phyloP scores from a whole-genome alignment of 768 basidiomycete genomes.

The Tricholoma terreum region DNA sequence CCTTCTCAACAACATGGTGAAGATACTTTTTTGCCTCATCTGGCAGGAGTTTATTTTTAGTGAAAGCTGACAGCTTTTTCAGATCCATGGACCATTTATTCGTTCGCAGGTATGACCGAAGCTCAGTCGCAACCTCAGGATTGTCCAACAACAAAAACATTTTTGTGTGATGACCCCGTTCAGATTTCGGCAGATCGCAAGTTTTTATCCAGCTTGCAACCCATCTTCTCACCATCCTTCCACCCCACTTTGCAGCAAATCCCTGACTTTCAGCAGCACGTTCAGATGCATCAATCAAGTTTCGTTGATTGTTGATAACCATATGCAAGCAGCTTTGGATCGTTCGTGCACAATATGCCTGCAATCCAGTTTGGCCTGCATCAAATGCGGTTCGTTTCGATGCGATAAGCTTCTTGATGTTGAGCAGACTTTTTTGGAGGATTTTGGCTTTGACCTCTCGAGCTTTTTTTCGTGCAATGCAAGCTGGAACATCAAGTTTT shows the following conservation, averaged over 20 bases:
- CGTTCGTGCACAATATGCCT: constrained; percentile 17
- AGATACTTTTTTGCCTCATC: constrained; percentile 10
- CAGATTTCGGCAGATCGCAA: constrained; percentile 6
- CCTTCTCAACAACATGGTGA: constrained; percentile 4
- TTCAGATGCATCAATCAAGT: constrained; percentile 19
- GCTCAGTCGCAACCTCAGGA: too few relatives aligned
- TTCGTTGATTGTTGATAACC: constrained; percentile 16
- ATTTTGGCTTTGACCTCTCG: background rate
- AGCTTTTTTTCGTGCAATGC: background rate
- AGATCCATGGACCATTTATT: constrained; percentile 22
- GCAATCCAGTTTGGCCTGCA: constrained; percentile 17
- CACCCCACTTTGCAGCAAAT: constrained; percentile 10
- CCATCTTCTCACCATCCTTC: constrained; percentile 9
- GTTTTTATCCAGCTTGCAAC: constrained; percentile 6
- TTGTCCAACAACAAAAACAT: too few relatives aligned
- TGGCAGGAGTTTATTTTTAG: too few relatives aligned
- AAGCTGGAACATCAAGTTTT: constrained; percentile 7
- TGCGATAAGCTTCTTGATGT: constrained; percentile 12
- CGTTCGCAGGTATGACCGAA: too few relatives aligned
- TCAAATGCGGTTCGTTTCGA: constrained; percentile 12
- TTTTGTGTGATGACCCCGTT: too few relatives aligned
- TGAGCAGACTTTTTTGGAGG: constrained; percentile 1
- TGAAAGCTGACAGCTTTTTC: constrained; percentile 11
- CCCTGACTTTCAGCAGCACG: constrained; percentile 20
- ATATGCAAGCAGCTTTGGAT: constrained; percentile 20